Percentiles rank a stretch among this genome's conserved stretches.
Evolutionary conservation across 164 flowering plant species (phyloP).

Genomic region (Sextonia rubra): DNA sequence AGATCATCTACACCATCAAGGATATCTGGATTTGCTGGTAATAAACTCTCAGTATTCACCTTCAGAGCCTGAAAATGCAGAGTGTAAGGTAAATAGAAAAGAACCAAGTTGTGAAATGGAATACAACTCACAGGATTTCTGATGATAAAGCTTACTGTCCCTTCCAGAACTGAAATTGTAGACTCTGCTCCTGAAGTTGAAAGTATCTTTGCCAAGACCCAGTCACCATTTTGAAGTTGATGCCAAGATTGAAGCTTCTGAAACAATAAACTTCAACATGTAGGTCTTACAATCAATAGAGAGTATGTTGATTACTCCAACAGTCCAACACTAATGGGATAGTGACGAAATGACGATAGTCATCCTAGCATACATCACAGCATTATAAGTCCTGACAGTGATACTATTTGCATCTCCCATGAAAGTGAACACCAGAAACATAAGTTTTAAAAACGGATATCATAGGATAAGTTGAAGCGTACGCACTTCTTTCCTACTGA

Average conservation of each 20-base stretch:
- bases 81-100: neutral
- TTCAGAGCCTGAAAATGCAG: conserved; percentile 53
- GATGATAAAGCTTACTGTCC: conserved; percentile 51
- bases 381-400: neutral
- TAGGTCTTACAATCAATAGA: conserved; percentile 22
- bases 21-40: conserved; percentile 94
- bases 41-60: conserved; percentile 52
- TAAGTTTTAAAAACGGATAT: too few species aligned
- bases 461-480: neutral
- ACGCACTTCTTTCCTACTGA: neutral
- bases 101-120: neutral
- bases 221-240: conserved; percentile 79
- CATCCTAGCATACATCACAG: neutral
- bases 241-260: conserved; percentile 91
- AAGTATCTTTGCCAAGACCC: conserved; percentile 77
- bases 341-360: neutral
- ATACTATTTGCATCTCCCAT: conserved; percentile 4
- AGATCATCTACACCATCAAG: conserved; percentile 99
- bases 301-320: conserved; percentile 10
- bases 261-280: conserved; percentile 34
- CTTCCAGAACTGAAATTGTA: conserved; percentile 63
- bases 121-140: neutral
- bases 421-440: conserved; percentile 7
- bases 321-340: conserved; percentile 1
- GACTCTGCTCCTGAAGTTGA: conserved; percentile 64